phyloP scores from a whole-genome alignment of 495 filamentous ascomycete species.

The Lasiosphaeriaceae sp. region DNA sequence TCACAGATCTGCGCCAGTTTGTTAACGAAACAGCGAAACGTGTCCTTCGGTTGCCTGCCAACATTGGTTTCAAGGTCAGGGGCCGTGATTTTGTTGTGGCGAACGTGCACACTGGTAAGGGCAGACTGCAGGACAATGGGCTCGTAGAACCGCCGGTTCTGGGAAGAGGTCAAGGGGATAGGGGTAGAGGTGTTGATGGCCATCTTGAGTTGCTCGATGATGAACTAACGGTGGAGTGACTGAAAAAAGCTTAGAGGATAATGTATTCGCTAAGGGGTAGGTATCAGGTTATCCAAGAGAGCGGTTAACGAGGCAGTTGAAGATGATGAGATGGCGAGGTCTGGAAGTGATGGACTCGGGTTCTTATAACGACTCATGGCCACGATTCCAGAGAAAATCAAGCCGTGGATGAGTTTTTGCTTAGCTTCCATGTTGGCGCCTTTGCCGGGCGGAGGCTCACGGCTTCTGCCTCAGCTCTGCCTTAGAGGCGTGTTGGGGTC shows the following conservation, averaged over 20 bases:
- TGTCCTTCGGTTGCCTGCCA: constrained; percentile 5
- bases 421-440: background rate
- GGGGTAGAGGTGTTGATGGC: background rate
- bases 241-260: background rate
- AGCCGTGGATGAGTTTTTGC: background rate
- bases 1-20: constrained; percentile 27
- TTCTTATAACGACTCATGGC: background rate
- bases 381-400: background rate
- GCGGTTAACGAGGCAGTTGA: too few relatives aligned
- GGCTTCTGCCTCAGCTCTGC: background rate
- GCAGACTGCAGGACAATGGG: constrained; percentile 12
- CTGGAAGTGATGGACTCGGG: background rate
- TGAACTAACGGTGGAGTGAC: background rate
- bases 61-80: constrained; percentile 11
- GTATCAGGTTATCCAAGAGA: too few relatives aligned
- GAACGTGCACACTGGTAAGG: constrained; percentile 5
- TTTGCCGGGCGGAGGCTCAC: background rate
- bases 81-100: background rate
- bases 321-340: background rate
- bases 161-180: constrained; percentile 6
- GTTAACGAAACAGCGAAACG: constrained; percentile 24
- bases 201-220: background rate
- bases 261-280: too few relatives aligned
- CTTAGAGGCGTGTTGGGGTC: background rate
- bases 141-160: constrained; percentile 21